Evolutionary conservation across 148 eudicot species (phyloP), one percentile per base, ranked within the genome.

Genomic region (Arctostaphylos glauca): DNA sequence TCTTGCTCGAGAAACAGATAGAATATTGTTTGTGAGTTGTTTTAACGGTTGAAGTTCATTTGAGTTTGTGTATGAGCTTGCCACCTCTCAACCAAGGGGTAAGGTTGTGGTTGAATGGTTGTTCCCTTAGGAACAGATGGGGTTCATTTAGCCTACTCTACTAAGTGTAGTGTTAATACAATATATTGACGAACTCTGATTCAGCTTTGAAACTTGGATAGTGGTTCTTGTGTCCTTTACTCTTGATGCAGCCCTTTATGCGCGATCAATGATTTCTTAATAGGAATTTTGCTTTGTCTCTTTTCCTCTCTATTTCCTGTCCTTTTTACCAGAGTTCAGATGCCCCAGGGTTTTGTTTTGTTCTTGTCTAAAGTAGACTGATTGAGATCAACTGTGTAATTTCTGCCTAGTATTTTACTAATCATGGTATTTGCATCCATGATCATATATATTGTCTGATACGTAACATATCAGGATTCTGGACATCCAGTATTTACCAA

Each of bases 381-480:
- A 47, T 80, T 47, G 73, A 14, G 19, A 46, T 8, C 60, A 25
- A 14, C 3, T 2, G 19, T 56, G 7, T 14, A 46, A 50, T 5
- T 78, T 19, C 50, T 62, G 10, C 12, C 10, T 46, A 67, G 54
- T 83, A 62, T 18, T 67, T 66, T 60, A 70, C n/a, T 23, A 46
- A 59, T 66, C 21, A 43, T 78, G 31, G 72, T 58, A 77, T 78
- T 62, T 73, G 15, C 85, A 60, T 60, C 66, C 66, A 58, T 58
- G 62, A 58, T 58, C 21, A 19, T 60, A 3, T 60, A 25, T 25
- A n/a, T 60, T 19, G 25, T 7, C 66, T 0, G 12, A 7, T n/a
- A 6, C 0, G 4, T 60, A n/a, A n/a, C 25, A 64, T 31, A 31
- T 43, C 71, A 10, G 10, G 71, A 66, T 66, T 66, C 31, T 66